These are phyloP conservation scores for Alliaria petiolata DNA, from an alignment of 345 rosid genomes.

Conservation along the genomic window DNA sequence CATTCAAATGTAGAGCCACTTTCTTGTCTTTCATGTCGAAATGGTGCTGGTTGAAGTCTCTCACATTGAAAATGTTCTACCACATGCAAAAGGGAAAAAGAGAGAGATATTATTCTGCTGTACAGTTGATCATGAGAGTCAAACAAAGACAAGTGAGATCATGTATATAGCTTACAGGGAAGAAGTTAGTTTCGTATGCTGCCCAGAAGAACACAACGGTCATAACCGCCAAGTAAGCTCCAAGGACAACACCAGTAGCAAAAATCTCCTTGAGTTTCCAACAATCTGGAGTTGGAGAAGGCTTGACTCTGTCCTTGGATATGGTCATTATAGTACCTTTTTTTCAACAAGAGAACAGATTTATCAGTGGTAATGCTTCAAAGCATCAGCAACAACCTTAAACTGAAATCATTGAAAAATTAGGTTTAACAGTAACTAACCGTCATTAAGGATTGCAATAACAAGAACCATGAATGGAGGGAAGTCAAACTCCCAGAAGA, in stretches of 20 bases:
- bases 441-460: slow-evolving; percentile 63
- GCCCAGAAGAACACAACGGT: slow-evolving; percentile 56
- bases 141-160: neutral
- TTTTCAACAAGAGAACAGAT: neutral
- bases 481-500: slow-evolving; percentile 62
- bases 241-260: slow-evolving; percentile 55
- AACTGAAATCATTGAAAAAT: neutral
- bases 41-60: slow-evolving; percentile 41
- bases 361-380: neutral
- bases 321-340: slow-evolving; percentile 66
- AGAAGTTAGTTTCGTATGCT: slow-evolving; percentile 52
- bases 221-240: slow-evolving; percentile 54
- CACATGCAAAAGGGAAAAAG: neutral
- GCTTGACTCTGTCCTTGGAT: slow-evolving; percentile 59
- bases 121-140: neutral
- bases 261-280: slow-evolving; percentile 63
- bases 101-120: neutral
- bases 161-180: slow-evolving; percentile 31
- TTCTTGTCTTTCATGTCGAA: slow-evolving; percentile 27
- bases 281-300: slow-evolving; percentile 56
- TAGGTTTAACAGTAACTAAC: slow-evolving; percentile 27
- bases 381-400: neutral
- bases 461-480: slow-evolving; percentile 76
- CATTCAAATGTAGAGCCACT: slow-evolving; percentile 23
- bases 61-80: slow-evolving; percentile 42